Evolutionary conservation across 2,329 filamentous ascomycete species (phyloP), one percentile per base, ranked within the genome.

Genomic region (Fonsecaea monophora): DNA sequence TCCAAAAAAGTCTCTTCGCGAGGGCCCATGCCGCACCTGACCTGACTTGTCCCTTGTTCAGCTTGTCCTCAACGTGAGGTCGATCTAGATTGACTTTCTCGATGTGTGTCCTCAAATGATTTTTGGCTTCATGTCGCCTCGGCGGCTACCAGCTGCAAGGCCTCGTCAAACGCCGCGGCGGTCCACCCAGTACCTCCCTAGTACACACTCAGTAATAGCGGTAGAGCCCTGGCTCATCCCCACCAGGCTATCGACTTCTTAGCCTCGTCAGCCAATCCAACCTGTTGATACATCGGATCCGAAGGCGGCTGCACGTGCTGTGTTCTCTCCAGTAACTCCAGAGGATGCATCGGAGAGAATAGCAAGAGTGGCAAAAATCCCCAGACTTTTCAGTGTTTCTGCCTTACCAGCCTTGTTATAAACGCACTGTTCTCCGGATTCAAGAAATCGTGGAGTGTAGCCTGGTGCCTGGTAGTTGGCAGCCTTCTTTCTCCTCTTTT

Each of bases 61-160:
- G 25, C 25, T 25, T 25, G 45, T 50, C 45, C 18, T 25, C 7
- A 25, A 10, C 1, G 18, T 5, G 3, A 25, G 25, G 25, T 50
- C 45, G 45, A 50, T 50, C 45, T 50, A 50, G 45, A 50, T 50
- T 50, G 45, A 50, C 45, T 50, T 50, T 50, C 18, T 50, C 45
- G 25, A 25, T 50, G 10, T 50, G 18, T 3, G 45, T 25, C 8
- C 45, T 50, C 45, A 50, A 45, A 50, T 50, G 15, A 2, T 50
- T 50, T 50, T 25, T 25, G 25, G 25, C 25, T 25, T 25, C 25
- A 3, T 25, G 25, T 25, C 25, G 25, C 25, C 25, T 25, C 40
- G 38, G 38, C 13, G 15, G 40, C 40, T 4, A 21, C 18, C 21
- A 50, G 45, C 45, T 25, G 18, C 18, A 50, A 50, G 45, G 10